Conservation (phyloP, 306 rosid genomes). For the Ormosia semicastrata region DNA sequence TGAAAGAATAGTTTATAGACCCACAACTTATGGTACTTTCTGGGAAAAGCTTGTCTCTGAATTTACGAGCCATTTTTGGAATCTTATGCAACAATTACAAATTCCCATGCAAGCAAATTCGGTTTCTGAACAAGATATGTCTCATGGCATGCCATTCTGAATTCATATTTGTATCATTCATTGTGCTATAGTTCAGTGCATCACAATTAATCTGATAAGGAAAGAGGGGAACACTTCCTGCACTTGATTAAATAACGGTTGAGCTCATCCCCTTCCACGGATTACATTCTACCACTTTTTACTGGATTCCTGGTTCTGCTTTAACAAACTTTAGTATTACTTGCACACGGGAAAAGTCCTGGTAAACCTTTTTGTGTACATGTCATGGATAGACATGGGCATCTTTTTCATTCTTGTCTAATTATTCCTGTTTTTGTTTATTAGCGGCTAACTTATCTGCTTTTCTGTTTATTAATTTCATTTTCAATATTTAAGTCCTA, state of each 20-base stretch:
- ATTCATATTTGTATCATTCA: background rate
- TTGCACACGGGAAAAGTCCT: slow-evolving; percentile 13
- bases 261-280: slow-evolving; percentile 34
- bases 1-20: background rate
- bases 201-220: slow-evolving; percentile 15
- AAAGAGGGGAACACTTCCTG: slow-evolving; percentile 25
- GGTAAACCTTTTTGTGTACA: slow-evolving; percentile 19
- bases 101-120: slow-evolving; percentile 23
- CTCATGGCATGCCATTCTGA: slow-evolving; percentile 57
- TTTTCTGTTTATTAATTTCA: slow-evolving; percentile 9
- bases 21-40: background rate
- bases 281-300: slow-evolving; percentile 35
- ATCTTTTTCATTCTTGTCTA: slow-evolving; percentile 28
- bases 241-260: slow-evolving; percentile 30
- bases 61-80: slow-evolving; percentile 22
- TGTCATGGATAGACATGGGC: slow-evolving; percentile 28
- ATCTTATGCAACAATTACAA: slow-evolving; percentile 11
- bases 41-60: background rate
- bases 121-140: slow-evolving; percentile 35
- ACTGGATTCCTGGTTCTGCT: slow-evolving; percentile 67
- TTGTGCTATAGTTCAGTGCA: slow-evolving; percentile 29
- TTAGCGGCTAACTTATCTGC: background rate
- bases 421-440: slow-evolving; percentile 23
- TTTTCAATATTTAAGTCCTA: background rate
- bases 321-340: slow-evolving; percentile 24